Evolutionary conservation across 2,329 filamentous ascomycete species (phyloP).

Genomic region (Cordyceps fumosorosea): DNA sequence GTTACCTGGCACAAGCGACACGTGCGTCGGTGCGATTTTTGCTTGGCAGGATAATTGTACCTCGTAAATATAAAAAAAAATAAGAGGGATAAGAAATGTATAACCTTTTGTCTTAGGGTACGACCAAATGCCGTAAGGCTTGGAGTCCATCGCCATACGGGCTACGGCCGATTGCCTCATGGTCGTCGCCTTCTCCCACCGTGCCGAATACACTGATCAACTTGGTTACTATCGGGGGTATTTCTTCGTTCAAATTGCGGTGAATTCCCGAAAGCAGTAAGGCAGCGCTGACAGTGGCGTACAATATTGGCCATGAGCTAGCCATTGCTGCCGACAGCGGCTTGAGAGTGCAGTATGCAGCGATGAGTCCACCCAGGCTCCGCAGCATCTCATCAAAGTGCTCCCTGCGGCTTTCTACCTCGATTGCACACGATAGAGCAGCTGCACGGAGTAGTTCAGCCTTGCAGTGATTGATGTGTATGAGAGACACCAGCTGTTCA

Average conservation of each 20-base stretch:
- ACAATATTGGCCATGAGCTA: neutral
- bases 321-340: neutral
- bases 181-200: neutral
- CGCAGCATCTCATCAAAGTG: neutral
- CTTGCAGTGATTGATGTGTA: neutral
- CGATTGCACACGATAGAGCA: neutral
- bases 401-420: neutral
- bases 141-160: neutral
- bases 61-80: no score
- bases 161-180: neutral
- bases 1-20: neutral
- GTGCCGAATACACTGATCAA: neutral
- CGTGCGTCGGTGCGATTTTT: neutral
- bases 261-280: neutral
- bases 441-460: neutral
- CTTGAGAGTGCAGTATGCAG: neutral
- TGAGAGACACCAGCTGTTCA: neutral
- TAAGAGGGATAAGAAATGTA: no score
- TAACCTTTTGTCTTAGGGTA: no score
- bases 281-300: neutral
- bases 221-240: neutral
- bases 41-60: no score
- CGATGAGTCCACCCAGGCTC: neutral
- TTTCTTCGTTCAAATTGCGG: neutral
- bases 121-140: neutral